phyloP scores from a whole-genome alignment of 352 stramenopile species.

The Globisporangium middletonii region DNA sequence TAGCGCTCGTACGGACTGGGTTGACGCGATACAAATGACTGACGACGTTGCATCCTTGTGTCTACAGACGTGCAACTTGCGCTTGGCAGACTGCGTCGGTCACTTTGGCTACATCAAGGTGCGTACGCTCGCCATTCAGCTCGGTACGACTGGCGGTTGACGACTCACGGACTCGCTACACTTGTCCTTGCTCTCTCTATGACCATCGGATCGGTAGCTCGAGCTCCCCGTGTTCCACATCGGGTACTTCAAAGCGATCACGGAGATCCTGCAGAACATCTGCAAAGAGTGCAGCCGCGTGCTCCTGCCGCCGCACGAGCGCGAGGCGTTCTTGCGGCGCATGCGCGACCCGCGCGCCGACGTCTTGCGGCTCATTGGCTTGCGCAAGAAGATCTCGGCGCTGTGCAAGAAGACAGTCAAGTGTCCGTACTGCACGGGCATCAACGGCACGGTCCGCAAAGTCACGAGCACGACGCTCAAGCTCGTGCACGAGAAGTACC shows the following conservation, averaged over 20 bases:
- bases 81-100: constrained; percentile 95
- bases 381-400: constrained; percentile 94
- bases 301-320: constrained; percentile 89
- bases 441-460: constrained; percentile 98
- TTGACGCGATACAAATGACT: background rate
- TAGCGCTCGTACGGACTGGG: background rate
- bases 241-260: constrained; percentile 98
- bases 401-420: constrained; percentile 95
- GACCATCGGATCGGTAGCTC: constrained; percentile 22
- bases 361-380: constrained; percentile 62
- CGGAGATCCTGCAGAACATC: constrained; percentile 97
- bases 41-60: background rate
- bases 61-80: constrained; percentile 74
- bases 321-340: constrained; percentile 77
- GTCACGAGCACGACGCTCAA: constrained; percentile 96
- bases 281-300: constrained; percentile 96
- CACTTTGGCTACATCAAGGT: constrained; percentile 98
- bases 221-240: constrained; percentile 99
- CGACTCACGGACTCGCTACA: too few relatives aligned
- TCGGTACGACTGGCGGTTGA: background rate
- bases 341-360: constrained; percentile 86
- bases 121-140: background rate
- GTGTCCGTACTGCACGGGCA: constrained; percentile 94
- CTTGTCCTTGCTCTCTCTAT: background rate
- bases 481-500: constrained; percentile 98